Percentiles rank a stretch among this genome's conserved stretches.
Conservation (phyloP, 768 basidiomycete species). For the Boletus reticulatus region DNA sequence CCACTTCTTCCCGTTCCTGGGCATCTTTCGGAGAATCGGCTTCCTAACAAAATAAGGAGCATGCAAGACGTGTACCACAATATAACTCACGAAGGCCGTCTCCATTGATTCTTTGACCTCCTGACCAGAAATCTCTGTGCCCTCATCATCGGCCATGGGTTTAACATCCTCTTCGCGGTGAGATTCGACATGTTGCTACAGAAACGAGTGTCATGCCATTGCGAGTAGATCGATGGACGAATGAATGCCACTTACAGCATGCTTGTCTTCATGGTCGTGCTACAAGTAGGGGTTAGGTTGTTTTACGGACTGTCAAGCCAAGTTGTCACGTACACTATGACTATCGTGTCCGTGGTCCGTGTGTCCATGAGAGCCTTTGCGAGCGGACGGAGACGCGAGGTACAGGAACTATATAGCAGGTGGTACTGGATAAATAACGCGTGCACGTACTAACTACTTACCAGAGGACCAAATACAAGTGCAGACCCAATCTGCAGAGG, state of each 20-base stretch:
- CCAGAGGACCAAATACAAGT: constrained; percentile 31
- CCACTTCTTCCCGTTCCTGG: constrained; percentile 25
- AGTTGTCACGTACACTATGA: constrained; percentile 20
- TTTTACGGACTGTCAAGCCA: background rate
- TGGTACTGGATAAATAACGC: background rate
- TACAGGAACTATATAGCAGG: constrained; percentile 26
- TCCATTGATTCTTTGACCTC: constrained; percentile 32
- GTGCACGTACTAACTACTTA: constrained; percentile 6
- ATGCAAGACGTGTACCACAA: background rate
- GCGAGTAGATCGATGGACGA: background rate
- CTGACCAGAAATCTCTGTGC: constrained; percentile 25
- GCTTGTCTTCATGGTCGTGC: constrained; percentile 11
- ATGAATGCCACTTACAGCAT: constrained; percentile 14
- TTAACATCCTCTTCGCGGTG: background rate
- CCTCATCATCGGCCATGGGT: constrained; percentile 30
- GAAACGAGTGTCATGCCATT: constrained; percentile 1
- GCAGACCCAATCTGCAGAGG: constrained; percentile 29
- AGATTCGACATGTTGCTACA: constrained; percentile 20
- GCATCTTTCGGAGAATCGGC: constrained; percentile 33
- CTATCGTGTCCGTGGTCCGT: constrained; percentile 18
- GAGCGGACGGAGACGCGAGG: constrained; percentile 31
- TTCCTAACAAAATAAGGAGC: constrained; percentile 18
- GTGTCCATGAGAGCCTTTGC: constrained; percentile 21
- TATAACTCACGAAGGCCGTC: constrained; percentile 22
- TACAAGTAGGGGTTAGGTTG: constrained; percentile 16